A percentile compares a stretch with the other conserved stretches of the same genome.
Conservation (phyloP, 768 basidiomycete species). For the Cystobasidium ongulense region DNA sequence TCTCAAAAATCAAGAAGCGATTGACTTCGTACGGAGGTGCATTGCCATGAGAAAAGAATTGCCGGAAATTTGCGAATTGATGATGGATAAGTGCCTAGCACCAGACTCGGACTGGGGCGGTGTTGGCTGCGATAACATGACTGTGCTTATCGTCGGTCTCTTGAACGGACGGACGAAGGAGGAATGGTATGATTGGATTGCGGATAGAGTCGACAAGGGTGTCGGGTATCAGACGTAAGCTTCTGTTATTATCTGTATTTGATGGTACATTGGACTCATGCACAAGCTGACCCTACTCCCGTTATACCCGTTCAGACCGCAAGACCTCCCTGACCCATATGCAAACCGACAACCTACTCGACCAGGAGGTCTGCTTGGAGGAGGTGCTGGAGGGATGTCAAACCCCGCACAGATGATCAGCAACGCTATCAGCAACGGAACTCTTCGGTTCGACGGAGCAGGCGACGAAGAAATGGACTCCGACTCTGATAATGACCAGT, state of each 20-base stretch:
- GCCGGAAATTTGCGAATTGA: conserved; percentile 72
- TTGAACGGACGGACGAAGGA: conserved; percentile 77
- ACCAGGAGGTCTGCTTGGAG: conserved; percentile 10
- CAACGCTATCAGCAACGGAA: conserved; percentile 29
- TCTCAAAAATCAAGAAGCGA: conserved; percentile 78
- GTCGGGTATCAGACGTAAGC: conserved; percentile 62
- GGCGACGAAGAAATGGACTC: not conserved
- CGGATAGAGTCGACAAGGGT: conserved; percentile 64
- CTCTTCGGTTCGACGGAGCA: conserved; percentile 7
- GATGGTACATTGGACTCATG: not conserved
- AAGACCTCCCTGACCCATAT: conserved; percentile 19
- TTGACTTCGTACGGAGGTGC: conserved; percentile 76
- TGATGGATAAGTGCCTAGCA: conserved; percentile 87
- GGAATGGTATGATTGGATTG: conserved; percentile 87
- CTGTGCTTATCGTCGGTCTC: conserved; percentile 78
- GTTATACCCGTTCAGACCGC: not conserved
- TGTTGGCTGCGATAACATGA: conserved; percentile 99
- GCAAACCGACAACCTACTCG: conserved; percentile 9
- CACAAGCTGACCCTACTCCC: not conserved
- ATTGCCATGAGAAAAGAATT: conserved; percentile 71
- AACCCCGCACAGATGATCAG: conserved; percentile 7
- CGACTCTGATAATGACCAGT: conserved; percentile 2
- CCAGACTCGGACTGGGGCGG: conserved; percentile 87
- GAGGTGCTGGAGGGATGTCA: not conserved
- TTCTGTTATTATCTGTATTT: not conserved